Conservation (phyloP, 108 stramenopile genomes). For the Ochromonas danica region DNA sequence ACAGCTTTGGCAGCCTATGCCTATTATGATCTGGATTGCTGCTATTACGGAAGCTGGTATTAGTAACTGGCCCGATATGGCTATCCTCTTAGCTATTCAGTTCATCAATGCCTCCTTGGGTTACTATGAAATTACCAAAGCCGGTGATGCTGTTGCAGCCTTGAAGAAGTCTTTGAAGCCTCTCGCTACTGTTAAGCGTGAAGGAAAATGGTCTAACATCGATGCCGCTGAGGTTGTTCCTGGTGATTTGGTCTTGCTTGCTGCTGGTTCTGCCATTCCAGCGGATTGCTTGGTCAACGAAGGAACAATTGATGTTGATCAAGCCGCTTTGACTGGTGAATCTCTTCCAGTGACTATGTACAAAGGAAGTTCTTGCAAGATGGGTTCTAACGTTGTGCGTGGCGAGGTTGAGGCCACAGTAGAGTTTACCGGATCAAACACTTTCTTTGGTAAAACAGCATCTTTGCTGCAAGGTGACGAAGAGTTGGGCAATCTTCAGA, state of each 20-base stretch:
- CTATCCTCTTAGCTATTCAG: slow-evolving; percentile 38
- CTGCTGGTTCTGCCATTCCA: slow-evolving; percentile 39
- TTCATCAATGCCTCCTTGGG: slow-evolving; percentile 61
- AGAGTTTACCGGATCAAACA: slow-evolving; percentile 61
- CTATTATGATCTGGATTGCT: slow-evolving; percentile 71
- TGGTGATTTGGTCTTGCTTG: slow-evolving; percentile 43
- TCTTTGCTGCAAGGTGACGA: slow-evolving; percentile 55
- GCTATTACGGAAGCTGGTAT: slow-evolving; percentile 53
- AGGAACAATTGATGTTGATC: slow-evolving; percentile 62
- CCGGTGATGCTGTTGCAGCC: slow-evolving; percentile 70
- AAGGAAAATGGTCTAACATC: slow-evolving; percentile 45
- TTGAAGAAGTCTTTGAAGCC: slow-evolving; percentile 69
- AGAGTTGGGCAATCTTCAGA: slow-evolving; percentile 62
- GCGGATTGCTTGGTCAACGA: slow-evolving; percentile 38
- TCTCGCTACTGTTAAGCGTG: slow-evolving; percentile 62
- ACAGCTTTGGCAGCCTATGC: slow-evolving; percentile 70
- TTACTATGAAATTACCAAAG: slow-evolving; percentile 64
- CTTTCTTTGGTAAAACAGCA: slow-evolving; percentile 76
- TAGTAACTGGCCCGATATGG: slow-evolving; percentile 20
- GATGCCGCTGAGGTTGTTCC: slow-evolving; percentile 42
- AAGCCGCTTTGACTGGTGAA: slow-evolving; percentile 77
- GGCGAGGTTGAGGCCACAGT: slow-evolving; percentile 66
- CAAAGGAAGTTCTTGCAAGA: slow-evolving; percentile 62
- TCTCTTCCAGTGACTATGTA: slow-evolving; percentile 73
- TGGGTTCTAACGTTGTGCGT: slow-evolving; percentile 71